A percentile compares a stretch with the other conserved stretches of the same genome.
phyloP scores from a whole-genome alignment of 768 basidiomycete species.

The Pleurotus citrinopileatus region DNA sequence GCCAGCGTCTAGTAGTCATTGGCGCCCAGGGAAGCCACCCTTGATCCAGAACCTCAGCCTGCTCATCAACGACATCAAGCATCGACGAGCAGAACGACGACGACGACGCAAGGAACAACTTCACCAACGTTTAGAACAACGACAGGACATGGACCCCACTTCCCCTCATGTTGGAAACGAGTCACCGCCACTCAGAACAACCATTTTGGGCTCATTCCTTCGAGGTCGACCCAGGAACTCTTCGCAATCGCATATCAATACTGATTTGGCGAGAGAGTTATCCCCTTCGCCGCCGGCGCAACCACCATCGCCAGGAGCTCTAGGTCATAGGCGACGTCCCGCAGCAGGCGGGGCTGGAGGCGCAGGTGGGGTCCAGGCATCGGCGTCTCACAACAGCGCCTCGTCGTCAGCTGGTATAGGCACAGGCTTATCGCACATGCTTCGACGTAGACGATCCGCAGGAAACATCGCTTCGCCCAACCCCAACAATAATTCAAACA shows the following conservation, averaged over 20 bases:
- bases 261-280: slow-evolving; percentile 31
- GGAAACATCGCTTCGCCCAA: slow-evolving; percentile 41
- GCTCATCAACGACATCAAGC: slow-evolving; percentile 8
- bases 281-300: slow-evolving; percentile 41
- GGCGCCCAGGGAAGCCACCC: too few species aligned
- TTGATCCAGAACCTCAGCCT: too few species aligned
- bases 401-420: slow-evolving; percentile 21
- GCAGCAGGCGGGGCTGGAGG: slow-evolving; percentile 24
- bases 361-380: slow-evolving; percentile 30
- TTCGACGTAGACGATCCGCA: slow-evolving; percentile 64
- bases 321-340: slow-evolving; percentile 35
- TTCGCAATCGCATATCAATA: slow-evolving; percentile 57
- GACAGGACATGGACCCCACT: slow-evolving; percentile 4
- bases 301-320: slow-evolving; percentile 23
- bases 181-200: slow-evolving; percentile 48
- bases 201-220: slow-evolving; percentile 72
- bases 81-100: slow-evolving; percentile 4
- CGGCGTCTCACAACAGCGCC: slow-evolving; percentile 28
- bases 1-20: too few species aligned
- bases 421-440: slow-evolving; percentile 58
- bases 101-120: slow-evolving; percentile 6
- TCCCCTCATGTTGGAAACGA: slow-evolving; percentile 31
- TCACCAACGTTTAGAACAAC: slow-evolving; percentile 1
- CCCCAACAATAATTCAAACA: slow-evolving; percentile 12
- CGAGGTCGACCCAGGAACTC: slow-evolving; percentile 67